Base-by-base conservation (phyloP, 306 rosid species). In the Canavalia gladiata region DNA sequence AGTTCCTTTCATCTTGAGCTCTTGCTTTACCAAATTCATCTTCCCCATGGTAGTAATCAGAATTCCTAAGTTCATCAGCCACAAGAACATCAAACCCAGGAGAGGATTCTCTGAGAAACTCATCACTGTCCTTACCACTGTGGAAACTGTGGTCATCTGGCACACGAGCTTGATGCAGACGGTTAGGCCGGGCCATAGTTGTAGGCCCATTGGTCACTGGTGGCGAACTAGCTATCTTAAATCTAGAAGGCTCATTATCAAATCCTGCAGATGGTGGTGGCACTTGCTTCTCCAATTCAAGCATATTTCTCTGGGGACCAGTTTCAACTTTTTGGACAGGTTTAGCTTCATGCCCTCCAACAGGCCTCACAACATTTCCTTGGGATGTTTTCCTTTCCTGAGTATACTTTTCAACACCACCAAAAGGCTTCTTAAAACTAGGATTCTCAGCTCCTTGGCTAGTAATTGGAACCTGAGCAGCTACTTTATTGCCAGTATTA, bases 31-130 rank as follows among this genome's bases (percentile, higher is more conserved):
- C 92, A 65, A 81, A 92, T 65, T 86, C 94, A 84, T 91, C 97
- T 59, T 93, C 98, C 67, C 90, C 88, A 9, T 87, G 89, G 31
- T 88, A 91, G 83, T 93, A 96, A 57, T 89, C 98, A 37, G 94
- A 88, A 84, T 89, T 92, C 71, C 94, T 81, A n/a, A 84, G 90
- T 68, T 94, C 99, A 87, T 93, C 97, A 50, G 91, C 99, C 9
- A 96, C 99, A 71, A 96, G 99, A 78, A 96, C 99, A 93, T 96
- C 99, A 83, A 96, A 96, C 33, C 99, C 99, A 64, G 99, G 99
- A 59, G 99, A 96, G 5, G 98, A 93, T 82, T 96, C 99, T 87
- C 92, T 90, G 84, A 93, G 81, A 46, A 86, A 85, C 86, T 96
- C 99, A 67, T 96, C 99, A 42, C 76, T 84, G 80, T 96, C 98